A percentile compares a stretch with the other conserved stretches of the same genome.
These are phyloP conservation scores for Backusella tarrabulga DNA, from an alignment of 192 early-diverging fungal species.

Conservation along the genomic window DNA sequence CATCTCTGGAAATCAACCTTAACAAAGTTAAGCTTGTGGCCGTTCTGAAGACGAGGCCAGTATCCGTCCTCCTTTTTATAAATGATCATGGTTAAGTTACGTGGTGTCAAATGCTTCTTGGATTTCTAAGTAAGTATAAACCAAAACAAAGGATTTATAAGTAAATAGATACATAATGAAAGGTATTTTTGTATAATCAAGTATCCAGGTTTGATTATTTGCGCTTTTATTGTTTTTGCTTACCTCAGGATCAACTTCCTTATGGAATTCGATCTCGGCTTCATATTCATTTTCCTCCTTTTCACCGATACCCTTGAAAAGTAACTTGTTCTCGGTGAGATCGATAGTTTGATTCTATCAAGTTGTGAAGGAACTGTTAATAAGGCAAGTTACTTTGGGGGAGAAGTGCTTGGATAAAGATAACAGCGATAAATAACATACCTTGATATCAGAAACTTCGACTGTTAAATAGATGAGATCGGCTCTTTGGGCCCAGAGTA, in stretches of 20 bases:
- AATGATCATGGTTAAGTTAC: constrained; percentile 68
- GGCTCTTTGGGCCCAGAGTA: constrained; percentile 90
- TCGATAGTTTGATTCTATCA: constrained; percentile 22
- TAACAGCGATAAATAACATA: constrained; percentile 6
- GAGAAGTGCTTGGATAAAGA: not conserved
- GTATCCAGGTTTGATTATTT: not conserved
- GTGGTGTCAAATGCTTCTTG: constrained; percentile 63
- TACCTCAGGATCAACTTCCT: constrained; percentile 73
- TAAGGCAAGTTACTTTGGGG: not conserved
- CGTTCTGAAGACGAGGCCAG: constrained; percentile 86
- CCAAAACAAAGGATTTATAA: not conserved
- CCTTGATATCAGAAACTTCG: constrained; percentile 66
- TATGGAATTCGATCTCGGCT: constrained; percentile 73
- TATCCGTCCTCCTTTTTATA: constrained; percentile 71
- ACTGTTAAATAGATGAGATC: constrained; percentile 85
- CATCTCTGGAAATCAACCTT: constrained; percentile 92
- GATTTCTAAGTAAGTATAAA: constrained; percentile 34
- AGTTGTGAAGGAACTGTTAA: not conserved
- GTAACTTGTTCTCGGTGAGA: constrained; percentile 43
- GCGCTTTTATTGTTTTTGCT: not conserved
- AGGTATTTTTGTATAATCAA: not conserved
- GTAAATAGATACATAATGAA: not conserved
- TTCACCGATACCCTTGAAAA: constrained; percentile 62
- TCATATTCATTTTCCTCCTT: constrained; percentile 65
- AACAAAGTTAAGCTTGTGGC: constrained; percentile 67